Base-by-base conservation (phyloP, 257 asterid species). In the Salvia hispanica region DNA sequence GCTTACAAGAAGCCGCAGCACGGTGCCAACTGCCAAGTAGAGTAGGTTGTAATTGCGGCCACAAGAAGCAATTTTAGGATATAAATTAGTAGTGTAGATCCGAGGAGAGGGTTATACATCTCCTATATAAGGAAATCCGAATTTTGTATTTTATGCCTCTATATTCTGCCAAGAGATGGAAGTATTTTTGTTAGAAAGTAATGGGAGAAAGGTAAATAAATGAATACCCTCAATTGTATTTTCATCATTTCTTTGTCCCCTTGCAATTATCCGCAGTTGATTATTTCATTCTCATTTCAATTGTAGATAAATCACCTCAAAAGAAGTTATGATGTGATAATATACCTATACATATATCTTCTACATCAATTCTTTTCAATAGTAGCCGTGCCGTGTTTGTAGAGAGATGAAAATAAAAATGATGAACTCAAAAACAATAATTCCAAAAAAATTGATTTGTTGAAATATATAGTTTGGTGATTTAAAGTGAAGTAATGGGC, bases 1-100 rank as follows among this genome's bases (percentile, higher is more conserved):
- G 10, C 79, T 90, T 44, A 63, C 80, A 56, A 78, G 95, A 76
- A 84, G 77, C 75, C 79, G 78, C 73, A 88, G 89, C 16, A 78
- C 81, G 7, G 74, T 79, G 65, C 87, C 60, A 70, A 66, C 89
- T 9, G 79, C 79, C 73, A 83, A 80, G 80, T 81, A 74, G 81
- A 74, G 52, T 52, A 54, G 44, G 6, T 12, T 73, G 54, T 58
- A 55, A 65, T 57, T 58, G 40, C 39, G 59, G 7, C 9, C 33
- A 9, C 37, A 33, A 34, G 25, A 70, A 18, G 43, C 52, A 9
- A 6, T 62, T 25, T 65, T 75, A 70, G 61, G 69, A 52, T 69
- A 72, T 72, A 69, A 10, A 71, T 60, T 64, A 48, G 62, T 48
- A n/a, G n/a, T n/a, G n/a, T n/a, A 15, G 5, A 45, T 25, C 48